Evolutionary conservation across 2,329 filamentous ascomycete species (phyloP), one percentile per base, ranked within the genome.

Genomic region (Fusarium sp.): DNA sequence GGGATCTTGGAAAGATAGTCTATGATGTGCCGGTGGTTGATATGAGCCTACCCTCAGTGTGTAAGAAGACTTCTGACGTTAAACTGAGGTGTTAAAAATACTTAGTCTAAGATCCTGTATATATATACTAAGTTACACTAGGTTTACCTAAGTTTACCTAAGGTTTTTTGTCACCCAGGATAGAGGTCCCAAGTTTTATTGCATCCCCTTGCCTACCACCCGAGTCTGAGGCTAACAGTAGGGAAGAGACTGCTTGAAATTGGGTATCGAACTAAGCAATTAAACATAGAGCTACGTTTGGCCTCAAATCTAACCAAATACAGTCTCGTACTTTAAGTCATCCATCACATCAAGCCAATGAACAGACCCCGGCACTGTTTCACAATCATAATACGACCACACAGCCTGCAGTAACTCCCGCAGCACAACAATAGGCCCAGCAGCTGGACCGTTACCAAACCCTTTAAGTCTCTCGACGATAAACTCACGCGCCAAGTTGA

Each of bases 321-420:
- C 72, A 69, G 68, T 74, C 68, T 74, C 71, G 24, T 68, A 65
- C 55, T 64, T 69, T 26, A 59, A 39, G 32, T 74, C 72, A 47
- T 54, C 63, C 59, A 74, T 72, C 22, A 72, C 55, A 60, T 72
- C 62, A 15, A 72, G 59, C 59, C 68, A 65, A 57, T 72, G 63
- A 18, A 74, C 36, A 6, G 59, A 68, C 10, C 62, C 62, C 12
- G 67, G 62, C 14, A 68, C 59, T 45, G 42, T 60, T 59, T 74
- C 71, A 62, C 62, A 55, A 51, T 74, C 71, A n/a, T 74, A 64
- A 24, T 61, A 62, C 22, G 63, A 64, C 58, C 67, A 74, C n/a
- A 74, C 72, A 13, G 55, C 67, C 26, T 74, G 34, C 15, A 74
- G n/a, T 5, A 68, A 47, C 41, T 74, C 55, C 42, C 71, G 67